Conservation (phyloP, 768 basidiomycete species). For the Gymnopilus dilepis region DNA sequence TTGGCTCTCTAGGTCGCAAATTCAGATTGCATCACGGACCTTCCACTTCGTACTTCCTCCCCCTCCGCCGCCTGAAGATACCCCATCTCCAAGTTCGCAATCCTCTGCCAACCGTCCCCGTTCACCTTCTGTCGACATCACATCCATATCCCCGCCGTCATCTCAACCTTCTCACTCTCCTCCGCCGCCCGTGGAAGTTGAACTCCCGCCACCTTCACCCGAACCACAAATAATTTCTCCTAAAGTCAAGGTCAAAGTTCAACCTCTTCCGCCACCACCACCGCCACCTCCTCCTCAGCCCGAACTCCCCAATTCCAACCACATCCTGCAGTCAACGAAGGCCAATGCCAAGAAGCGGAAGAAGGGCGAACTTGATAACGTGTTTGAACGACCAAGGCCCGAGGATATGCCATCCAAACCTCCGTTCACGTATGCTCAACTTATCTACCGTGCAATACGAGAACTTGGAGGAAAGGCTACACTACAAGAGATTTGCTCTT, state of each 20-base stretch:
- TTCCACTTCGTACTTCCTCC: constrained; percentile 98
- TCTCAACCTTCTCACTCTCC: constrained; percentile 81
- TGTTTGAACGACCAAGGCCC: constrained; percentile 53
- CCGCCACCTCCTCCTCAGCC: constrained; percentile 50
- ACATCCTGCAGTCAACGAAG: constrained; percentile 54
- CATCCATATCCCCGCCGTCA: constrained; percentile 81
- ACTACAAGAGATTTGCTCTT: constrained; percentile 87
- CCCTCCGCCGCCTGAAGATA: constrained; percentile 77
- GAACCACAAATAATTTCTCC: constrained; percentile 44
- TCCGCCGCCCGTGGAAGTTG: constrained; percentile 58
- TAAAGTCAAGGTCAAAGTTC: constrained; percentile 35
- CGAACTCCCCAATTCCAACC: constrained; percentile 67
- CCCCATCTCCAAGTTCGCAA: constrained; percentile 79
- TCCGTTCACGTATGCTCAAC: constrained; percentile 86
- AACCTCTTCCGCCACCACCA: constrained; percentile 44
- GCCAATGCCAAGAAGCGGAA: constrained; percentile 73
- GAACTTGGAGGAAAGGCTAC: constrained; percentile 85
- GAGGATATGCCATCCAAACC: constrained; percentile 90
- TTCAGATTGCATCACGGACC: constrained; percentile 96
- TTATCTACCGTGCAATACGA: constrained; percentile 90
- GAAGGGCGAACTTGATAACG: constrained; percentile 56
- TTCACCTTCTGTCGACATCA: constrained; percentile 84
- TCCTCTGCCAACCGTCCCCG: constrained; percentile 70
- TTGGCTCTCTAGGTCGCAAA: constrained; percentile 72
- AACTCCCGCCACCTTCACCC: constrained; percentile 48